Percentiles rank a stretch among this genome's conserved stretches.
Conservation (phyloP, 2,329 filamentous ascomycete genomes). For the Stemphylium lycopersici region DNA sequence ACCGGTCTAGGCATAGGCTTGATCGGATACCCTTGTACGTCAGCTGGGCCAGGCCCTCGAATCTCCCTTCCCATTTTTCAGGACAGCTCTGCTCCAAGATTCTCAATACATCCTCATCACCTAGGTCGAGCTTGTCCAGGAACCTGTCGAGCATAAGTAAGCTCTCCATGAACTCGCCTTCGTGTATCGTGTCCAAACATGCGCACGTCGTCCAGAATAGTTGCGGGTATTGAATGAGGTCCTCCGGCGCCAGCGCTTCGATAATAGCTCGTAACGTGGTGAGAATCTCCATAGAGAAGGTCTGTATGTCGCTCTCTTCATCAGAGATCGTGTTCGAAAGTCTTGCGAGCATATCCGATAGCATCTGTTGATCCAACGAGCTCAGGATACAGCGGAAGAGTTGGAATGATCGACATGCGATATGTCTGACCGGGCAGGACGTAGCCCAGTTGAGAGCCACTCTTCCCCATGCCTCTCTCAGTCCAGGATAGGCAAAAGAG, state of each 20-base stretch:
- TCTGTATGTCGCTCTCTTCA: constrained; percentile 89
- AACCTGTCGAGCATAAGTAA: constrained; percentile 90
- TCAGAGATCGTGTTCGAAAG: constrained; percentile 97
- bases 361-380: constrained; percentile 88
- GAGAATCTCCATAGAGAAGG: constrained; percentile 96
- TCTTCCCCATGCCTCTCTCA: constrained; percentile 90
- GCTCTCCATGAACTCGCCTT: constrained; percentile 90
- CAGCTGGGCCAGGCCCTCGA: constrained; percentile 83
- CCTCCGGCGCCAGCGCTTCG: constrained; percentile 76
- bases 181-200: constrained; percentile 95
- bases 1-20: constrained; percentile 77
- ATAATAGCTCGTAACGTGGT: constrained; percentile 94
- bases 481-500: constrained; percentile 78
- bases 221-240: constrained; percentile 88
- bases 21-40: constrained; percentile 93
- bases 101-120: constrained; percentile 69
- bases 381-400: constrained; percentile 94
- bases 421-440: constrained; percentile 90
- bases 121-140: constrained; percentile 81
- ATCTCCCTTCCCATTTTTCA: constrained; percentile 83
- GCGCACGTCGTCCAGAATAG: constrained; percentile 98
- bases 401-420: constrained; percentile 96
- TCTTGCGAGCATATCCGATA: constrained; percentile 94
- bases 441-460: constrained; percentile 94
- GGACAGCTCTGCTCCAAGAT: constrained; percentile 80